Evolutionary conservation across 768 basidiomycete genomes (phyloP), one percentile per base, ranked within the genome.

Genomic region (Suillus lakei): DNA sequence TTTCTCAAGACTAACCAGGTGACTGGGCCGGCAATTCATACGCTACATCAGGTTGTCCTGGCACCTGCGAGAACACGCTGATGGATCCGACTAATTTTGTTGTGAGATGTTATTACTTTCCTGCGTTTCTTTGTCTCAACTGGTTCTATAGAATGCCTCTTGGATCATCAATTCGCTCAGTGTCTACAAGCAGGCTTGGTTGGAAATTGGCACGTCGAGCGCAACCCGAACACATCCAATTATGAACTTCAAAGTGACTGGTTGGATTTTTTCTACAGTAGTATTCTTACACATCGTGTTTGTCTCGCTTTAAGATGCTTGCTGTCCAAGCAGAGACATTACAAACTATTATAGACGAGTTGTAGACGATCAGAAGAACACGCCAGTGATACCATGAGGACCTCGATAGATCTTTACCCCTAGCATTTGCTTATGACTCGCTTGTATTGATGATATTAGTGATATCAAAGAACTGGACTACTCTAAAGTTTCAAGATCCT

Each of bases 1-100:
- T 39, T 62, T 48, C 60, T 69, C 28, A 72, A 62, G 56, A 34
- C 26, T 62, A 12, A 67, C 15, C 58, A 91, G 90, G 89, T 69
- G 91, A 92, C 76, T 93, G 92, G 92, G 92, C 92, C 18, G 92
- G 91, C 32, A 92, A 92, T 73, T 88, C 90, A 5, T 93, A 93
- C 70, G 83, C 86, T 5, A 90, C 90, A 12, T 88, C 85, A 2
- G 84, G 84, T 23, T 93, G 92, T 69, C 91, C 92, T 6, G 92
- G 91, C 46, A 89, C 90, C 36, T 94, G 92, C 70, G 72, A 82
- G 23, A 82, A 84, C 13, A 81, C 81, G 64, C 73, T 93, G 43
- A 86, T 83, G 82, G 81, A 92, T 71, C 91, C 92, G 1, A 71
- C 72, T 3, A 93, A 92, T 73, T 93, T 93, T 69, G 87, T 83